Evolutionary conservation across 768 basidiomycete genomes (phyloP).

Genomic region (Lentinula sp.): DNA sequence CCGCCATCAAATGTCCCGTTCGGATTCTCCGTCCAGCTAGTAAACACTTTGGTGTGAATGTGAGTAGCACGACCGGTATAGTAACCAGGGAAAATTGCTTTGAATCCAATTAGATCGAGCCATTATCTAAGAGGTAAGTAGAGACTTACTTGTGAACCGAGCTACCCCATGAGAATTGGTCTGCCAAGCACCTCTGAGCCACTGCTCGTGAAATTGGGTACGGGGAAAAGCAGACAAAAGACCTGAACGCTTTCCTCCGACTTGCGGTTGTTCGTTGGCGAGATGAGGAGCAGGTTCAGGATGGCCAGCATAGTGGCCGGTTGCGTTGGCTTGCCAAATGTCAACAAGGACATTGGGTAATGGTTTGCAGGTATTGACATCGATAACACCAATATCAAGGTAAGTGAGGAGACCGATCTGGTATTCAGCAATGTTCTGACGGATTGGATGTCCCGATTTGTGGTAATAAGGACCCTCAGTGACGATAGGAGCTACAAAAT

Average conservation of each 20-base stretch:
- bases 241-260: slow-evolving; percentile 38
- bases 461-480: slow-evolving; percentile 56
- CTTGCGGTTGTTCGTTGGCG: slow-evolving; percentile 36
- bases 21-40: slow-evolving; percentile 35
- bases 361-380: slow-evolving; percentile 50
- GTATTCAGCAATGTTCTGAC: slow-evolving; percentile 50
- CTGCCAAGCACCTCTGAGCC: slow-evolving; percentile 48
- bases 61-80: slow-evolving; percentile 53
- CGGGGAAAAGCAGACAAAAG: slow-evolving; percentile 39
- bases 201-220: slow-evolving; percentile 35
- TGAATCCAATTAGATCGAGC: not conserved
- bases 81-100: slow-evolving; percentile 51
- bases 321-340: slow-evolving; percentile 55
- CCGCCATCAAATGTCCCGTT: slow-evolving; percentile 42
- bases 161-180: slow-evolving; percentile 47
- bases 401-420: slow-evolving; percentile 39
- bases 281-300: slow-evolving; percentile 40
- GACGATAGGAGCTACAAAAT: slow-evolving; percentile 32
- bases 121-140: not conserved
- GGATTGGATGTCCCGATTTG: slow-evolving; percentile 38
- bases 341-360: slow-evolving; percentile 52
- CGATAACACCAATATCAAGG: slow-evolving; percentile 52
- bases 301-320: slow-evolving; percentile 49
- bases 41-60: slow-evolving; percentile 49
- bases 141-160: slow-evolving; percentile 42